Evolutionary conservation across 805 yeast genomes (phyloP).

Genomic region (Zygotorulaspora florentina): DNA sequence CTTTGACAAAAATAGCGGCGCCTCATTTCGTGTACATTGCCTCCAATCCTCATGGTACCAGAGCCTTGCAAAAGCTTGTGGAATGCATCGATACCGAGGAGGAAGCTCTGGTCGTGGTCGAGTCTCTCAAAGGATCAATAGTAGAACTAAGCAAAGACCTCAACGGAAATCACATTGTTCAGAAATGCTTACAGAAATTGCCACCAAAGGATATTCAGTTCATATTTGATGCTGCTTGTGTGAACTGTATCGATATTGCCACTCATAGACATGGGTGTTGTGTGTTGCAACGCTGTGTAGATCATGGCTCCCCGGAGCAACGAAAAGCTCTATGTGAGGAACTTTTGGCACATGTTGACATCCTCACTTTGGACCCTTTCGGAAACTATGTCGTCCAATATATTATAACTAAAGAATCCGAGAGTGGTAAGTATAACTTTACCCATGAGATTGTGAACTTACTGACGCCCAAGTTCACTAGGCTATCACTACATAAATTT

Average conservation of each 20-base stretch:
- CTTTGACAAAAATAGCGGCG: constrained; percentile 65
- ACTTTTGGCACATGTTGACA: constrained; percentile 64
- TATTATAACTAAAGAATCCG: constrained; percentile 52
- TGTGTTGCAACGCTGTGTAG: constrained; percentile 91
- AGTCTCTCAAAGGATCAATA: constrained; percentile 61
- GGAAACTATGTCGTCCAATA: constrained; percentile 97
- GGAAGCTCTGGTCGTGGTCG: constrained; percentile 63
- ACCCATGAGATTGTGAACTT: constrained; percentile 34
- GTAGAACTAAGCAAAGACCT: constrained; percentile 80
- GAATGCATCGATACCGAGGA: constrained; percentile 71
- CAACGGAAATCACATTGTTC: constrained; percentile 96
- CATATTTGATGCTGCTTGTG: constrained; percentile 79
- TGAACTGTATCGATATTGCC: constrained; percentile 73
- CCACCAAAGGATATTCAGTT: constrained; percentile 70
- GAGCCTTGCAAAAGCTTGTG: constrained; percentile 89
- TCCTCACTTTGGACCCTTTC: constrained; percentile 82
- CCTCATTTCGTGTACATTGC: constrained; percentile 76
- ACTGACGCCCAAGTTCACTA: constrained; percentile 35
- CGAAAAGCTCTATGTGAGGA: constrained; percentile 59
- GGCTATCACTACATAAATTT: constrained; percentile 79
- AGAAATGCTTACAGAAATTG: constrained; percentile 79
- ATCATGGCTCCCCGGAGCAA: constrained; percentile 74
- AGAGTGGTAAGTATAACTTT: constrained; percentile 29
- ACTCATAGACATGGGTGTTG: constrained; percentile 98
- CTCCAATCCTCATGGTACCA: constrained; percentile 90